These are phyloP conservation scores for Starmerella apis DNA, from an alignment of 805 yeast genomes.

Conservation along the genomic window DNA sequence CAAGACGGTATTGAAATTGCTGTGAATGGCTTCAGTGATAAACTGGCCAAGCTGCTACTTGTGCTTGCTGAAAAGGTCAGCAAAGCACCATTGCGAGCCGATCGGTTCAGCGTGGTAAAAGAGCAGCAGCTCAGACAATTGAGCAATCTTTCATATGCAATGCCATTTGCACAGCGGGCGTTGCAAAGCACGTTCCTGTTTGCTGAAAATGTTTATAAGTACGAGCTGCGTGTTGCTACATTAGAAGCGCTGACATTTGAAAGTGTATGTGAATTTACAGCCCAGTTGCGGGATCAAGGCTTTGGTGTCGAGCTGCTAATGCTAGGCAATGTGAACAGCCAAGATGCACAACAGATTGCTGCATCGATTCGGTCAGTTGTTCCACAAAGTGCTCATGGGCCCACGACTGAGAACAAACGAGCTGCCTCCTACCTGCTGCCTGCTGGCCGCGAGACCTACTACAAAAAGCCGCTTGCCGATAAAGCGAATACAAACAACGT, in stretches of 20 bases:
- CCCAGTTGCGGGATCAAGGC: conserved; percentile 39
- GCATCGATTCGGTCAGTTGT: background rate
- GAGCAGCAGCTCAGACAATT: conserved; percentile 53
- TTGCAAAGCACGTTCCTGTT: conserved; percentile 50
- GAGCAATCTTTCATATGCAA: conserved; percentile 58
- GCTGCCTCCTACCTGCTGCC: conserved; percentile 31
- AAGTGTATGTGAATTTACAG: conserved; percentile 12
- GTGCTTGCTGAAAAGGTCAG: conserved; percentile 48
- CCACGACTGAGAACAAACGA: conserved; percentile 7
- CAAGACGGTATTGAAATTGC: conserved; percentile 62
- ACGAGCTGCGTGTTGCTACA: conserved; percentile 52
- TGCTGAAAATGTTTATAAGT: conserved; percentile 61
- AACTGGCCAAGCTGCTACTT: conserved; percentile 51
- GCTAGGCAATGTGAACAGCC: conserved; percentile 57
- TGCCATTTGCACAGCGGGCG: conserved; percentile 71
- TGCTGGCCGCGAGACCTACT: conserved; percentile 23
- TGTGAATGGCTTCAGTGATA: conserved; percentile 75
- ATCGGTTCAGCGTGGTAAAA: conserved; percentile 57
- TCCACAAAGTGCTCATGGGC: conserved; percentile 5
- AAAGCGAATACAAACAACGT: conserved; percentile 70
- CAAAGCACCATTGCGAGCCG: conserved; percentile 41
- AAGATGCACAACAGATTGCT: conserved; percentile 42
- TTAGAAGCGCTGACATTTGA: conserved; percentile 36
- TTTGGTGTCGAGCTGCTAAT: conserved; percentile 61
- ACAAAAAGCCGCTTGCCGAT: conserved; percentile 40